Base-by-base conservation (phyloP, 2,329 filamentous ascomycete genomes). In the Cladophialophora exuberans region DNA sequence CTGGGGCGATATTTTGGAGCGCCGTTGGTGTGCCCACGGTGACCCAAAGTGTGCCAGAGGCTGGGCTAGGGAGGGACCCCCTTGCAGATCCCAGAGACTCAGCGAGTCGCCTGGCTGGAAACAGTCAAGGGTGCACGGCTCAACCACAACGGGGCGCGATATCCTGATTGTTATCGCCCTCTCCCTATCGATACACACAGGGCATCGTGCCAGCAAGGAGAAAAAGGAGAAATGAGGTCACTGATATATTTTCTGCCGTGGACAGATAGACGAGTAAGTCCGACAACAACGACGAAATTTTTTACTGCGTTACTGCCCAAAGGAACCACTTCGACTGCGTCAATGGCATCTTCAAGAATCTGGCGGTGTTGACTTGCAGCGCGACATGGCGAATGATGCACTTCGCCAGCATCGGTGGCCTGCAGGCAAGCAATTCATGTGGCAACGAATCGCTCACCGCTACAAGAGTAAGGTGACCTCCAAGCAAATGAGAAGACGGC, bases 131-230 rank as follows among this genome's bases (percentile, higher is more conserved):
- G 20, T 20, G 23, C 23, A 18, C 22, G 26, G 42, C 42, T n/a
- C 42, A 45, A 45, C 13, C n/a, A 31, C 42, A 17, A 31, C 42
- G 20, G 10, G 17, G 20, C 33, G 35, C 30, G 41, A 47, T 47
- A 48, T 52, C 47, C 56, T 51, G 41, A 42, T 52, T 39, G 25
- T 49, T 49, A 59, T 59, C 56, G 48, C 30, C 30, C 35, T 35
- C n/a, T n/a, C 44, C 31, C 48, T 59, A 60, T 60, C 57, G 57
- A 60, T 60, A 60, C 57, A 60, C 57, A 60, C 10, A 53, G n/a
- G n/a, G n/a, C n/a, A n/a, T 35, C 49, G 15, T 28, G 31, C 25
- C 15, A 31, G 20, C 17, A 49, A 6, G 22, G 35, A 23, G 20
- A 35, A 45, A 46, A 56, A 36, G 44, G 43, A 50, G 49, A 52